Percentiles rank a stretch among this genome's conserved stretches.
Conservation (phyloP, 768 basidiomycete species). For the Pleurotus platypus region DNA sequence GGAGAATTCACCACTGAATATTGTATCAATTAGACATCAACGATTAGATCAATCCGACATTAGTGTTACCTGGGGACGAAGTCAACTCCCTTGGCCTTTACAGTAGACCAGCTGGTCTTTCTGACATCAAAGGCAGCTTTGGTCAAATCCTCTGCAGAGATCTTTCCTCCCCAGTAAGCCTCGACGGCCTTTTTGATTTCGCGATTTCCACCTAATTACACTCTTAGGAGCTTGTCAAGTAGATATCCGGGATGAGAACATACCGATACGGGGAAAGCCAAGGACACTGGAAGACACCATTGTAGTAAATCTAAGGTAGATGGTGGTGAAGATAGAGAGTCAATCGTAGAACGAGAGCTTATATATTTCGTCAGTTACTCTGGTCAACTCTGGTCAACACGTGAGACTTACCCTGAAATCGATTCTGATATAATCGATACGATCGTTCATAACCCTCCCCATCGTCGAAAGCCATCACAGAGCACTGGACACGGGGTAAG, state of each 20-base stretch:
- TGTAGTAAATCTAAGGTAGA: slow-evolving; percentile 20
- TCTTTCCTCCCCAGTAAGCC: slow-evolving; percentile 96
- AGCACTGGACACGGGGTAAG: slow-evolving; percentile 6
- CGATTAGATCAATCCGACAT: slow-evolving; percentile 9
- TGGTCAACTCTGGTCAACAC: slow-evolving; percentile 10
- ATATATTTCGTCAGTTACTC: slow-evolving; percentile 7
- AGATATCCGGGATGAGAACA: neutral
- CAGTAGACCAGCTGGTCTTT: slow-evolving; percentile 81
- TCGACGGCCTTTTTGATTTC: slow-evolving; percentile 98
- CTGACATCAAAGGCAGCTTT: slow-evolving; percentile 85
- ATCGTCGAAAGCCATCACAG: neutral
- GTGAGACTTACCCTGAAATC: slow-evolving; percentile 9
- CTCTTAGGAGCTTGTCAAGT: neutral
- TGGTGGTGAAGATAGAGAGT: slow-evolving; percentile 24
- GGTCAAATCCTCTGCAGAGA: slow-evolving; percentile 82
- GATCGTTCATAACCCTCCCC: slow-evolving; percentile 5
- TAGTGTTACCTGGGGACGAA: slow-evolving; percentile 79
- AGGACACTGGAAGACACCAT: slow-evolving; percentile 86
- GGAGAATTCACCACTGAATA: slow-evolving; percentile 89
- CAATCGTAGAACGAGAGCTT: slow-evolving; percentile 20
- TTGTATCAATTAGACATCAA: slow-evolving; percentile 16
- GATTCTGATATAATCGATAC: slow-evolving; percentile 5
- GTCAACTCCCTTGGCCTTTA: slow-evolving; percentile 86
- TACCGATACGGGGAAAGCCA: slow-evolving; percentile 91
- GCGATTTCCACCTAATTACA: slow-evolving; percentile 74